A percentile compares a stretch with the other conserved stretches of the same genome.
These are phyloP conservation scores for Penicillium sp. DNA, from an alignment of 2,329 filamentous ascomycete species.

Conservation along the genomic window DNA sequence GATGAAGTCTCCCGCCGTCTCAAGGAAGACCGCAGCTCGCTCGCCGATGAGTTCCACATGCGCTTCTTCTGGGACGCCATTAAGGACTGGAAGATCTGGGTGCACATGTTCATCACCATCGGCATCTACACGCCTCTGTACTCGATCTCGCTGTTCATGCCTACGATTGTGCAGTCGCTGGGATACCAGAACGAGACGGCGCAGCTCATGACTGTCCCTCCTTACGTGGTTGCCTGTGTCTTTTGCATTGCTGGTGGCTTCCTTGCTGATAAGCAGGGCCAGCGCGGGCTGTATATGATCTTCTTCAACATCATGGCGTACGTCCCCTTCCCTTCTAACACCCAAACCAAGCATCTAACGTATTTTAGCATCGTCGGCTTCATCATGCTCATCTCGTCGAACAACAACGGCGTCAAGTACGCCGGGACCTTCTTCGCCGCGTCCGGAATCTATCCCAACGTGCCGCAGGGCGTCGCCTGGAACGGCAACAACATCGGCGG, in stretches of 20 bases:
- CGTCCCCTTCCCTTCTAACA: neutral
- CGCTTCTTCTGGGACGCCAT: slow-evolving; percentile 12
- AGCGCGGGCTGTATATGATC: slow-evolving; percentile 19
- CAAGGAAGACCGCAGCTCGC: slow-evolving; percentile 15
- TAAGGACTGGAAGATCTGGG: slow-evolving; percentile 17
- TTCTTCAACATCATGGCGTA: slow-evolving; percentile 20
- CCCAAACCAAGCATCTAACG: neutral
- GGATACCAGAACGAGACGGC: slow-evolving; percentile 19
- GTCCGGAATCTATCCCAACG: slow-evolving; percentile 20
- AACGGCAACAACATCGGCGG: slow-evolving; percentile 22
- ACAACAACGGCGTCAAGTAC: slow-evolving; percentile 18
- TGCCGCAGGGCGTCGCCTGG: slow-evolving; percentile 20
- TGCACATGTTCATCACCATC: slow-evolving; percentile 15
- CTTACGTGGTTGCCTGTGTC: slow-evolving; percentile 12
- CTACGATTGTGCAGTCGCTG: slow-evolving; percentile 18
- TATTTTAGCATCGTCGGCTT: slow-evolving; percentile 16
- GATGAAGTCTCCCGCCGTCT: slow-evolving; percentile 13
- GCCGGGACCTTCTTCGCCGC: slow-evolving; percentile 21
- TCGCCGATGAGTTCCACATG: slow-evolving; percentile 18
- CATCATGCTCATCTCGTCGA: slow-evolving; percentile 17
- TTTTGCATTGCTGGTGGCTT: slow-evolving; percentile 18
- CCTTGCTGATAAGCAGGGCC: slow-evolving; percentile 13
- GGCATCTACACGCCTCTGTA: slow-evolving; percentile 14
- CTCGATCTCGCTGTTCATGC: slow-evolving; percentile 21
- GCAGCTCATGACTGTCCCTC: slow-evolving; percentile 19